phyloP scores from a whole-genome alignment of 2,329 filamentous ascomycete species.

The Diaporthe sp. region DNA sequence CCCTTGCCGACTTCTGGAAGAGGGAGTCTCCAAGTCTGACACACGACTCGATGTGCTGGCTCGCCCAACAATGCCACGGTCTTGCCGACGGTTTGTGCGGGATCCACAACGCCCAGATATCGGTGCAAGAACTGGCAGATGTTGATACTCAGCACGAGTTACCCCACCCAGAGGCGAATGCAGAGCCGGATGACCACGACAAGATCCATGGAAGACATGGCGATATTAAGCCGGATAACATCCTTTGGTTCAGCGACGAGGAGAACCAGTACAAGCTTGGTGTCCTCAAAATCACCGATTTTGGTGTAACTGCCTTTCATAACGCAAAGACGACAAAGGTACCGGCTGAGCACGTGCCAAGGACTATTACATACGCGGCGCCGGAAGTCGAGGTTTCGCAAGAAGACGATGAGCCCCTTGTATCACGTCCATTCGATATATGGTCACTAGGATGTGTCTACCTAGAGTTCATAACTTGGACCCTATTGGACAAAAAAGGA shows the following conservation, averaged over 20 bases:
- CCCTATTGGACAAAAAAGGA: background rate
- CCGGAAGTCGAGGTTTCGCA: background rate
- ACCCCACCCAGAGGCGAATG: no score
- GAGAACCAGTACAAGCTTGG: background rate
- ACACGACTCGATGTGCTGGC: background rate
- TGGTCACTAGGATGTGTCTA: constrained; percentile 40
- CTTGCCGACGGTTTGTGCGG: background rate
- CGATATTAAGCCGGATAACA: background rate
- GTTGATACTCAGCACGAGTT: background rate
- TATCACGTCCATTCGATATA: constrained; percentile 35
- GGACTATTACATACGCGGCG: background rate
- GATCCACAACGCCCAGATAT: background rate
- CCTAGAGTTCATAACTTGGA: constrained; percentile 38
- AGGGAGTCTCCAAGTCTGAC: background rate
- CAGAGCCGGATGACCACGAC: background rate
- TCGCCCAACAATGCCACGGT: background rate
- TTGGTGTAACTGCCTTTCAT: background rate
- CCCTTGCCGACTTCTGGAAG: background rate
- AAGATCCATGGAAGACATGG: background rate
- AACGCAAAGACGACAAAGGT: background rate
- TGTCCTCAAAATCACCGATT: background rate
- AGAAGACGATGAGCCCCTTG: background rate
- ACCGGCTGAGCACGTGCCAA: background rate
- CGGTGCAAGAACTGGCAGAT: background rate
- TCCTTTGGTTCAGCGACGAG: background rate